Conservation (phyloP, 257 asterid species). For the Asclepias syriaca region DNA sequence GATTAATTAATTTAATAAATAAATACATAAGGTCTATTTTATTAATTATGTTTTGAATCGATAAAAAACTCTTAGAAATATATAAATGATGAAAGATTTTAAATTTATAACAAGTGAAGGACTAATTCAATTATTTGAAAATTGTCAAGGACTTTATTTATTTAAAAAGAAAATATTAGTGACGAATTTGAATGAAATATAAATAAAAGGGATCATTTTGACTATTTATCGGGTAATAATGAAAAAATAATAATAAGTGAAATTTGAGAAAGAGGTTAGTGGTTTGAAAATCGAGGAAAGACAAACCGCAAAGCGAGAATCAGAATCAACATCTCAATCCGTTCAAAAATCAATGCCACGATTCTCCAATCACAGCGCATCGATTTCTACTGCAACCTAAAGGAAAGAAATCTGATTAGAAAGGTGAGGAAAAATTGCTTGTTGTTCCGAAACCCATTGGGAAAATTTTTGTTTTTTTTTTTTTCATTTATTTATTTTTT, state of each 20-base stretch:
- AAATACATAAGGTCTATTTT: no score
- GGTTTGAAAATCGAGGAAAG: constrained; percentile 13
- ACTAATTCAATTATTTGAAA: no score
- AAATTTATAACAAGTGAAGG: no score
- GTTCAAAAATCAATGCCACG: constrained; percentile 6
- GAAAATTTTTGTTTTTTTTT: neutral
- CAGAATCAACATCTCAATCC: neutral
- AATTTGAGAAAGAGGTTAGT: neutral
- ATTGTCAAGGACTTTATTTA: no score
- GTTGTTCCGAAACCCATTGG: constrained; percentile 2
- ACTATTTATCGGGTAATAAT: neutral
- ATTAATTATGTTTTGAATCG: no score
- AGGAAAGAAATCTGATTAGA: constrained; percentile 6
- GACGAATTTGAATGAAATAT: no score
- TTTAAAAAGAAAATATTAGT: no score
- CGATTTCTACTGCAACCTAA: neutral
- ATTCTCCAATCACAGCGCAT: constrained; percentile 6
- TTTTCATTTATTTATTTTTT: no score
- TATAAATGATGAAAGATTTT: no score
- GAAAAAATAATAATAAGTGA: neutral
- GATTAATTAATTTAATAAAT: no score
- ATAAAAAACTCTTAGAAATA: no score
- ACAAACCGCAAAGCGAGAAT: constrained; percentile 1
- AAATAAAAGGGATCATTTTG: neutral
- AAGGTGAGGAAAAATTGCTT: neutral